These are phyloP conservation scores for Pistacia atlantica DNA, from an alignment of 345 rosid species.

Conservation along the genomic window DNA sequence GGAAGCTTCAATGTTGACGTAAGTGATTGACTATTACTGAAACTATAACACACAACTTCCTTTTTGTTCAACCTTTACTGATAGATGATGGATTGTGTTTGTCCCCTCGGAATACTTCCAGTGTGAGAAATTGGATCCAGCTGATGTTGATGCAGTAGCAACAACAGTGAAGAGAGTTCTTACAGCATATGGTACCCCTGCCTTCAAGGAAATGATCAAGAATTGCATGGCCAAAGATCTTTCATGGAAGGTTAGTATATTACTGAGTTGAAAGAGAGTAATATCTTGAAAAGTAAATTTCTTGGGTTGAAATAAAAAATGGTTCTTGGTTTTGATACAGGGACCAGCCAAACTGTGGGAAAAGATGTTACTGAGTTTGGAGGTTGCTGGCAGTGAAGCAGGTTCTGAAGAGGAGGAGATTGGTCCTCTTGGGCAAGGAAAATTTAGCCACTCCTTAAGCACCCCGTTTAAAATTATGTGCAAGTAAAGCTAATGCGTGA, in stretches of 20 bases:
- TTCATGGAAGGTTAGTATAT: slow-evolving; percentile 88
- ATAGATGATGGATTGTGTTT: background rate
- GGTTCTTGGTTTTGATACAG: slow-evolving; percentile 39
- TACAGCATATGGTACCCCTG: slow-evolving; percentile 55
- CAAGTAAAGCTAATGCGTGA: background rate
- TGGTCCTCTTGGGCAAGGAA: slow-evolving; percentile 82
- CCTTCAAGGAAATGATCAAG: slow-evolving; percentile 70
- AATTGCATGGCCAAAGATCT: slow-evolving; percentile 91
- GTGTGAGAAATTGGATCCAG: slow-evolving; percentile 84
- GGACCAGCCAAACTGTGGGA: slow-evolving; percentile 87
- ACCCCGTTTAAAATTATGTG: background rate
- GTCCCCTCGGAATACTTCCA: slow-evolving; percentile 30
- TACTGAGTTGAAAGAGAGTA: no score
- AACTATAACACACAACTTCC: background rate
- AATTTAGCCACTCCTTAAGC: slow-evolving; percentile 81
- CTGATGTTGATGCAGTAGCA: slow-evolving; percentile 70
- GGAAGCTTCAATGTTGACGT: slow-evolving; percentile 78
- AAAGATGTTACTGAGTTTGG: slow-evolving; percentile 57
- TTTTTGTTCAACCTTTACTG: background rate
- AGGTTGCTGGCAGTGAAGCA: slow-evolving; percentile 53
- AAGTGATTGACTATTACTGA: slow-evolving; percentile 16
- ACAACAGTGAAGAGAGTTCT: slow-evolving; percentile 61
- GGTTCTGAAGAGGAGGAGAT: slow-evolving; percentile 85
- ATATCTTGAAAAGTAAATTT: background rate
- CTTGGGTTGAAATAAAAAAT: background rate